Base-by-base conservation (phyloP, 2,329 filamentous ascomycete genomes). In the Diaporthe batatas region DNA sequence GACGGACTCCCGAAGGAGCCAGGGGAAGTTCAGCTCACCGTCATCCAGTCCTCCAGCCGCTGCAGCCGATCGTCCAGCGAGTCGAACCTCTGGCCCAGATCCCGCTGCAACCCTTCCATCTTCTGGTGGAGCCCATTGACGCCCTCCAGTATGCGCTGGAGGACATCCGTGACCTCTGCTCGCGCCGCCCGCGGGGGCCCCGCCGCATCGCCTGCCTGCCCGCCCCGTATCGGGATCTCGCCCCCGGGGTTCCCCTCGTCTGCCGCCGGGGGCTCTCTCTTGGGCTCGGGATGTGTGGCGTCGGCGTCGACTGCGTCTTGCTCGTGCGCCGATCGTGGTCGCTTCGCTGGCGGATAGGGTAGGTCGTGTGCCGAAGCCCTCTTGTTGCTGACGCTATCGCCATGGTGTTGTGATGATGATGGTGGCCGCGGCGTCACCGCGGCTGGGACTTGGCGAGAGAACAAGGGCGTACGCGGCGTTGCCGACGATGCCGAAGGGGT, bases 41-140 rank as follows among this genome's bases (percentile, higher is more conserved):
- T 68, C 8, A 72, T 58, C 64, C 64, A 74, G 32, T 74, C 73
- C 42, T 70, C 59, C 44, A 74, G 68, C 44, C 70, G 65, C 67
- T 72, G 71, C 65, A 74, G 47, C 18, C 71, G 62, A n/a, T 74
- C 71, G n/a, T 74, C 73, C 42, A 74, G 67, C 65, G 67, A 42
- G 21, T 70, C 49, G 14, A 74, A 58, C 67, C 65, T 72, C 47
- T 65, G 57, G 12, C 68, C 67, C 67, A 74, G 49, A 25, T 62
- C 58, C 34, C 51, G 55, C 29, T 74, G 73, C 70, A 74, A 65
- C 34, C 58, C 51, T 23, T 74, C 70, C 49, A 74, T 72, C 67
- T 62, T 72, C 34, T 65, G 65, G 25, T 72, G 65, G 16, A 74
- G 65, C 53, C 68, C 73, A 6, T 34, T 53, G 12, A 74, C 59